phyloP scores from a whole-genome alignment of 441 rosid genomes.

The Viola pubescens region DNA sequence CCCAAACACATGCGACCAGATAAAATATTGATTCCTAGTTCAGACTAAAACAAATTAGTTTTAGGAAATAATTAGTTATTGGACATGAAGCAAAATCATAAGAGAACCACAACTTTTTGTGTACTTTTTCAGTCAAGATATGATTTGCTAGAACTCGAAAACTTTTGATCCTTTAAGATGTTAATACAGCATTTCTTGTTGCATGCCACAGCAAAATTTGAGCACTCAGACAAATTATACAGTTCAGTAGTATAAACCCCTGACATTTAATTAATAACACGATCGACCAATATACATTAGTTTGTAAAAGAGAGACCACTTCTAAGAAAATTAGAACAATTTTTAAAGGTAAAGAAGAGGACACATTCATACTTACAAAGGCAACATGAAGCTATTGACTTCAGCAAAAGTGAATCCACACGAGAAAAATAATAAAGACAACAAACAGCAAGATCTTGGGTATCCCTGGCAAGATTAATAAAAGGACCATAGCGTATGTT shows the following conservation, averaged over 20 bases:
- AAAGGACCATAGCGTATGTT: constrained; percentile 55
- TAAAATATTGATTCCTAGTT: not conserved
- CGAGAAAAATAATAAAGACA: constrained; percentile 67
- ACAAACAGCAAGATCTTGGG: constrained; percentile 62
- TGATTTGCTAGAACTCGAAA: too few species aligned
- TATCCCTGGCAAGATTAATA: constrained; percentile 52
- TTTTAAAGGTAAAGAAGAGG: not conserved
- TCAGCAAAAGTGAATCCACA: constrained; percentile 44
- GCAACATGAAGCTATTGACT: constrained; percentile 61
- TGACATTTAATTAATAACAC: not conserved
- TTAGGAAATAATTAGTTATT: too few species aligned
- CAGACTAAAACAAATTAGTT: not conserved
- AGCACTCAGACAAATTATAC: too few species aligned
- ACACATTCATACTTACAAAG: constrained; percentile 42
- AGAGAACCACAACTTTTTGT: too few species aligned
- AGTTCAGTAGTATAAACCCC: too few species aligned
- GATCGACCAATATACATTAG: not conserved
- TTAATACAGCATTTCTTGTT: too few species aligned
- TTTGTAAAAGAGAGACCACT: not conserved
- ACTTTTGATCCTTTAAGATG: too few species aligned
- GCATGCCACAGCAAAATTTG: too few species aligned
- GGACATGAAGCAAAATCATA: too few species aligned
- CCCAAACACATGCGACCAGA: not conserved
- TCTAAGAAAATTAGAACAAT: not conserved
- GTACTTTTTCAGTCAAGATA: too few species aligned